phyloP scores from a whole-genome alignment of 2,329 filamentous ascomycete species.

The Stemphylium lycopersici region DNA sequence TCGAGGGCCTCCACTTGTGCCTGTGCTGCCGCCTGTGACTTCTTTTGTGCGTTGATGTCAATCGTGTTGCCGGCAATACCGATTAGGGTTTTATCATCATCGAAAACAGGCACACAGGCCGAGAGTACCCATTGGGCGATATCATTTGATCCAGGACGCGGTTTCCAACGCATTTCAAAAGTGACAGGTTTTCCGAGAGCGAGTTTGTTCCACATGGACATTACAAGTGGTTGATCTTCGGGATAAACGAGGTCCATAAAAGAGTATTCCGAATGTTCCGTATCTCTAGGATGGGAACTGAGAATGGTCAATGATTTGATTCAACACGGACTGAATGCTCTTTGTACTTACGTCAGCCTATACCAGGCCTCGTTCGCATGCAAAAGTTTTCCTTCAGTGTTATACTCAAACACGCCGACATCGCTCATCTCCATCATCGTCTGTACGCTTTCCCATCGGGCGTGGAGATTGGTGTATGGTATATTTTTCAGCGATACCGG shows the following conservation, averaged over 20 bases:
- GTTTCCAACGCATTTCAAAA: conserved; percentile 46
- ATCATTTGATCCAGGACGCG: conserved; percentile 17
- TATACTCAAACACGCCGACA: conserved; percentile 44
- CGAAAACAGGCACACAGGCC: conserved; percentile 38
- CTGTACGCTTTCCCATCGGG: conserved; percentile 36
- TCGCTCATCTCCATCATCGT: conserved; percentile 46
- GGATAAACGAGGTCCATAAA: conserved; percentile 43
- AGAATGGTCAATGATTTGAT: background rate
- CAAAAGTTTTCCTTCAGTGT: conserved; percentile 29
- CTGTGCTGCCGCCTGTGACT: conserved; percentile 28
- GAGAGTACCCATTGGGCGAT: conserved; percentile 37
- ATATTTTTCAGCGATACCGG: conserved; percentile 3
- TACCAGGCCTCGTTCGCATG: conserved; percentile 43
- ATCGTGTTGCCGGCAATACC: conserved; percentile 42
- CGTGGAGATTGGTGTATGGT: conserved; percentile 22
- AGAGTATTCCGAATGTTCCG: conserved; percentile 29
- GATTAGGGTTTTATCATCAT: conserved; percentile 32
- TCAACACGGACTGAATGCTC: background rate
- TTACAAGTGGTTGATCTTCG: conserved; percentile 32
- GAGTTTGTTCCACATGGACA: conserved; percentile 40
- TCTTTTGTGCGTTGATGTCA: conserved; percentile 43
- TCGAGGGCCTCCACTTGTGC: conserved; percentile 35
- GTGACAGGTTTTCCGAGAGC: conserved; percentile 33
- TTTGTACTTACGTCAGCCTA: conserved; percentile 22
- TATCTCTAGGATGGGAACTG: conserved; percentile 30